These are phyloP conservation scores for Aspergillus pseudoterreus DNA, from an alignment of 2,329 filamentous ascomycete genomes.

Conservation along the genomic window DNA sequence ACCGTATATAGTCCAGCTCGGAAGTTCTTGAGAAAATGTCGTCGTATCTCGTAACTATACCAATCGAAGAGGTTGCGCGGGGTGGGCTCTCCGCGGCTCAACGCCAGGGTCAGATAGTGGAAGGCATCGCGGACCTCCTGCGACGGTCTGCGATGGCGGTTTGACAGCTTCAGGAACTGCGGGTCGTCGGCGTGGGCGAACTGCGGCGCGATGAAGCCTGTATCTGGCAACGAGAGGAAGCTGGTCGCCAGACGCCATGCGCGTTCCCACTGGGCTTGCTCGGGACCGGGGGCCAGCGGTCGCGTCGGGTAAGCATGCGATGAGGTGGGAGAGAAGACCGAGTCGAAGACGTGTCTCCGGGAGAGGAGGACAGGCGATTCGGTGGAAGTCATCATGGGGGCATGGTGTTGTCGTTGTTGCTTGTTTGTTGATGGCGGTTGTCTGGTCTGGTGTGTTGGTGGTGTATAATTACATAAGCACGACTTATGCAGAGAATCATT, in stretches of 20 bases:
- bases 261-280: slow-evolving; percentile 35
- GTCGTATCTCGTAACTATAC: slow-evolving; percentile 42
- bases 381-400: slow-evolving; percentile 28
- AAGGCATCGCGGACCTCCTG: slow-evolving; percentile 32
- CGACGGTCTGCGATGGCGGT: slow-evolving; percentile 23
- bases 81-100: slow-evolving; percentile 13
- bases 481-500: too few species aligned
- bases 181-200: slow-evolving; percentile 23
- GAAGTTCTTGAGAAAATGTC: slow-evolving; percentile 41
- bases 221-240: slow-evolving; percentile 38
- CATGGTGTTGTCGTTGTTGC: too few species aligned
- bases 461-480: too few species aligned
- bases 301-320: slow-evolving; percentile 31
- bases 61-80: slow-evolving; percentile 34
- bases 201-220: slow-evolving; percentile 24
- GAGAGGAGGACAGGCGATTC: slow-evolving; percentile 18
- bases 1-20: slow-evolving; percentile 32
- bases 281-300: slow-evolving; percentile 20
- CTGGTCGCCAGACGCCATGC: slow-evolving; percentile 40
- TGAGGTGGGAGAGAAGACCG: slow-evolving; percentile 40
- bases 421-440: too few species aligned
- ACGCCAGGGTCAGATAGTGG: slow-evolving; percentile 24
- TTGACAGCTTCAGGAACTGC: slow-evolving; percentile 28
- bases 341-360: slow-evolving; percentile 41
- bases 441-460: too few species aligned